phyloP scores from a whole-genome alignment of 225 moss, liverwort and hornwort species.

The Rhytidiadelphus loreus region DNA sequence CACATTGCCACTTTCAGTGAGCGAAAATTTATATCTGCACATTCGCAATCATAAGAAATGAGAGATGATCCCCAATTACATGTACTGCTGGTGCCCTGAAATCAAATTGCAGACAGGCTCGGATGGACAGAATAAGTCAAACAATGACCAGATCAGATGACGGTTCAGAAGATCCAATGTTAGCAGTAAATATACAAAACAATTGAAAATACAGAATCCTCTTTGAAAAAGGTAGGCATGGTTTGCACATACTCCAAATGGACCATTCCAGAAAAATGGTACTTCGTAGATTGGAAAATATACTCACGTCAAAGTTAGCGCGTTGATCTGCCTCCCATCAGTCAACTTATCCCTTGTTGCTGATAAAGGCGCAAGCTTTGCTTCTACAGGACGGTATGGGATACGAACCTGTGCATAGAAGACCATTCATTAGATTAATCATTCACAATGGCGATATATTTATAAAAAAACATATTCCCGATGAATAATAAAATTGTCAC shows the following conservation, averaged over 20 bases:
- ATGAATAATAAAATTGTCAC: not conserved
- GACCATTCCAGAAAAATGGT: not conserved
- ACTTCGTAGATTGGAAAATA: not conserved
- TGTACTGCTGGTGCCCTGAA: not conserved
- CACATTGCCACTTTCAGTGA: conserved; percentile 73
- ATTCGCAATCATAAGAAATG: not conserved
- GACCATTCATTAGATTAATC: not conserved
- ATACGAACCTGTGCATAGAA: conserved; percentile 55
- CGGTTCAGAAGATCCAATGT: not conserved
- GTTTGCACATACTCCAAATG: not conserved
- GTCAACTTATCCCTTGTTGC: conserved; percentile 85
- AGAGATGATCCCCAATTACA: not conserved
- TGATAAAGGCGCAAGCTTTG: conserved; percentile 79
- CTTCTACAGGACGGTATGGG: conserved; percentile 80
- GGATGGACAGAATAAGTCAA: not conserved
- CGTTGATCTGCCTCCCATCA: conserved; percentile 86
- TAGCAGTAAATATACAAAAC: not conserved
- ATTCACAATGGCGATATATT: not conserved
- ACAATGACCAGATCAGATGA: not conserved
- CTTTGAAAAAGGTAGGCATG: not conserved
- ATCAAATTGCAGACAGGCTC: not conserved
- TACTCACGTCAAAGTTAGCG: conserved; percentile 78
- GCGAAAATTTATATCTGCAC: conserved; percentile 82
- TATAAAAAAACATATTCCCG: not conserved
- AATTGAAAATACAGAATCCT: not conserved